Base-by-base conservation (phyloP, 345 rosid genomes). In the Lepidium didymum region DNA sequence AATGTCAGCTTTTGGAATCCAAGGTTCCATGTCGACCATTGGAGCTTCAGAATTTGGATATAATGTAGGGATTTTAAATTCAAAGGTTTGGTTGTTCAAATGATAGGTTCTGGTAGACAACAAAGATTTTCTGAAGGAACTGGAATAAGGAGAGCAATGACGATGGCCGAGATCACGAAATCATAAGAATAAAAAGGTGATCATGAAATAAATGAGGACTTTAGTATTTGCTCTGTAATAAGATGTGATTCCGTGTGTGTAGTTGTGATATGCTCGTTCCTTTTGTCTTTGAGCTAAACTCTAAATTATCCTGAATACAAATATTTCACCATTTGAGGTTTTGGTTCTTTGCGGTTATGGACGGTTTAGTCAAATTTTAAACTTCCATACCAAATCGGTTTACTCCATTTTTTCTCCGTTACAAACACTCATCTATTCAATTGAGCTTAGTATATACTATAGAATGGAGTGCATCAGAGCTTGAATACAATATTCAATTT, bases 31-130 rank as follows among this genome's bases (percentile, higher is more conserved):
- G 47, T 14, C 1, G 23, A 34, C 12, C 6, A 0, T 11, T 40
- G 67, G 35, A 27, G 29, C 27, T 5, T n/a, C n/a, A 23, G 21
- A 6, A 5, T n/a, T 21, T 40, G 4, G 36, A 25, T 45, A n/a
- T 8, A 33, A 1, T 57, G 9, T 60, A 0, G 5, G 13, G n/a
- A 16, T 56, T n/a, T 31, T 29, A 29, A 35, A 50, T 58, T 45
- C 6, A 31, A 50, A 27, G 29, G 43, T 13, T 29, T 67, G 57
- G 34, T 52, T 54, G 56, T 52, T 43, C 9, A 52, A 57, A 59
- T 67, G 75, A 64, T 72, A 89, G 96, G 93, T 94, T 50, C 82
- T 91, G 79, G 97, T 94, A 9, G 99, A 94, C 92, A 87, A 89
- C 31, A 82, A 85, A 80, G 99, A 91, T 74, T 94, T 94, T 73